Evolutionary conservation across 495 filamentous ascomycete species (phyloP), one percentile per base, ranked within the genome.

Genomic region (Aspergillus panamensis): DNA sequence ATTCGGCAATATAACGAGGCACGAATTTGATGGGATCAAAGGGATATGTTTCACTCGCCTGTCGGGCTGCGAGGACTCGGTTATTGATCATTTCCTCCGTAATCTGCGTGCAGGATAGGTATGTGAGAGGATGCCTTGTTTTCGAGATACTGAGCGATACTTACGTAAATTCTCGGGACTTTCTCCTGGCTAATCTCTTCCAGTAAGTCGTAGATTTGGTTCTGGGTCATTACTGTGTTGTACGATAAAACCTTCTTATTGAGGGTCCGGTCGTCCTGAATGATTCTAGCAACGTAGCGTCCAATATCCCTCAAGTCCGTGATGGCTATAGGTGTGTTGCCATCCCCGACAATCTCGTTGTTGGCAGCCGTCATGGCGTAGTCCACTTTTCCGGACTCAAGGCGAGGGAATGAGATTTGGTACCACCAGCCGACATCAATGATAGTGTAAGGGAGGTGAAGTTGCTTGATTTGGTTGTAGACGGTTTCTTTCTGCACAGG

Each of bases 351-450:
- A 48, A 84, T 71, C 40, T 78, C 69, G 44, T 81, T 75, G 51
- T 76, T 68, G 9, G 71, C 64, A 0, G 69, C 62, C 3, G 66
- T 73, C 67, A 81, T 73, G 44, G 74, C 80, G 59, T 82, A 77
- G 62, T 84, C 80, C 30, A 76, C 70, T 48, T 73, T 72, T 8
- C 82, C 82, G 19, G 79, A 83, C n/a, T 75, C 69, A 14, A 85
- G 65, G 16, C 68, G 63, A 6, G 77, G 80, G 57, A 79, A 77
- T 6, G 74, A 68, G 47, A 83, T 65, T 63, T 83, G 79, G 67
- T 80, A 80, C 82, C 82, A 86, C 73, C 74, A 84, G 48, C 83
- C 83, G 43, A 84, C 76, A 60, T 85, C 82, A 61, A 86, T 78
- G 65, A 84, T 77, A 21, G 82, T 86, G 70, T 83, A 86, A 25